phyloP scores from a whole-genome alignment of 2,329 filamentous ascomycete genomes.

The Dryadomyces quercivorus region DNA sequence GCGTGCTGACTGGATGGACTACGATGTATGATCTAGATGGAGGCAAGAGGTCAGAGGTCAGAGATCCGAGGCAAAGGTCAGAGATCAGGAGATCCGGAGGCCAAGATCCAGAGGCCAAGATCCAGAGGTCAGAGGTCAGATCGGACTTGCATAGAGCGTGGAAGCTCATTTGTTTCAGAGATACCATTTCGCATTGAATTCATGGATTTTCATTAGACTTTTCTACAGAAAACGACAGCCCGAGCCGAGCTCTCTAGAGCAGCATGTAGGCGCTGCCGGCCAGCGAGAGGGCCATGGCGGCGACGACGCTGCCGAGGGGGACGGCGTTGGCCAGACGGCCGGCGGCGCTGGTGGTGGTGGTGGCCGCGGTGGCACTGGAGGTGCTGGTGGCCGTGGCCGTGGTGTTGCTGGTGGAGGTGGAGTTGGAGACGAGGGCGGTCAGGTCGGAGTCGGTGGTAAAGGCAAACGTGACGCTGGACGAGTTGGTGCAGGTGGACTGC shows the following conservation, averaged over 20 bases:
- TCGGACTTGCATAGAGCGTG: not conserved
- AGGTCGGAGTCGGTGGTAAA: conserved; percentile 20
- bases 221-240: not conserved
- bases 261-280: conserved; percentile 9
- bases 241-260: no score
- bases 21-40: not conserved
- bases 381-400: conserved; percentile 2
- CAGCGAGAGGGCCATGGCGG: conserved; percentile 3
- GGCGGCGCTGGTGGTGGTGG: conserved; percentile 4
- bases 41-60: no score
- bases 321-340: conserved; percentile 2
- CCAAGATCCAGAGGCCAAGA: no score
- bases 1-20: not conserved
- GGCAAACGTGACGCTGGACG: conserved; percentile 18
- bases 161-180: not conserved
- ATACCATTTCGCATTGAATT: not conserved
- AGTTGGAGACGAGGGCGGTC: conserved; percentile 17
- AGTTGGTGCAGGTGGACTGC: conserved; percentile 25
- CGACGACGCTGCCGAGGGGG: conserved; percentile 4
- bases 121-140: no score
- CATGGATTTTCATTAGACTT: not conserved
- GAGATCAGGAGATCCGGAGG: no score
- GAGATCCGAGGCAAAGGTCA: no score
- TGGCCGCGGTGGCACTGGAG: conserved; percentile 9
- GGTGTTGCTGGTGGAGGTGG: conserved; percentile 11